Evolutionary conservation across 225 moss, liverwort and hornwort genomes (phyloP).

Genomic region (Ulota crispa): DNA sequence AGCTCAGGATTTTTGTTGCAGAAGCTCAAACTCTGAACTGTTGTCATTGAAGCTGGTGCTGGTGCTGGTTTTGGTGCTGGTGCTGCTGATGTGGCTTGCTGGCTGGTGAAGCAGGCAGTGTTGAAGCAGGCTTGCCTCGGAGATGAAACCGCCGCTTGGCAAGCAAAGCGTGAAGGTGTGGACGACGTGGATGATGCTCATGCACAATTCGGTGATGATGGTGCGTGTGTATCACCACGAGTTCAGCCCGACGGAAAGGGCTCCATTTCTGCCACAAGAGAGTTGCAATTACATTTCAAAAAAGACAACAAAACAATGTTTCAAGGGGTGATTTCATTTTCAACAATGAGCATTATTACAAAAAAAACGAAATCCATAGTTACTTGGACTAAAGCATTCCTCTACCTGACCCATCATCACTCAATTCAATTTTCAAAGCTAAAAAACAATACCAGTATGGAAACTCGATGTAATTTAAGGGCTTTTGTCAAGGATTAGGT

Average conservation of each 20-base stretch:
- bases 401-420: too few species aligned
- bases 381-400: not conserved
- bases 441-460: too few species aligned
- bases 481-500: too few species aligned
- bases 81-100: not conserved
- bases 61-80: not conserved
- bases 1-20: too few species aligned
- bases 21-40: too few species aligned
- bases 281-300: not conserved
- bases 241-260: constrained; percentile 7
- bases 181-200: constrained; percentile 8
- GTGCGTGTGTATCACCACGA: not conserved
- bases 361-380: too few species aligned
- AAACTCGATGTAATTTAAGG: too few species aligned
- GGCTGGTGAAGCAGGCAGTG: not conserved
- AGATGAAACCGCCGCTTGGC: constrained; percentile 12
- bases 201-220: constrained; percentile 33
- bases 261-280: constrained; percentile 30
- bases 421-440: too few species aligned
- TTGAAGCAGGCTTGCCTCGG: constrained; percentile 1
- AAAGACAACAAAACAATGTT: not conserved
- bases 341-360: not conserved
- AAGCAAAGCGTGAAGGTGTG: not conserved
- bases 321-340: not conserved
- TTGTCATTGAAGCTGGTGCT: too few species aligned